Percentiles rank a stretch among this genome's conserved stretches.
Conservation (phyloP, 2,329 filamentous ascomycete species). For the Neonectria faginata region DNA sequence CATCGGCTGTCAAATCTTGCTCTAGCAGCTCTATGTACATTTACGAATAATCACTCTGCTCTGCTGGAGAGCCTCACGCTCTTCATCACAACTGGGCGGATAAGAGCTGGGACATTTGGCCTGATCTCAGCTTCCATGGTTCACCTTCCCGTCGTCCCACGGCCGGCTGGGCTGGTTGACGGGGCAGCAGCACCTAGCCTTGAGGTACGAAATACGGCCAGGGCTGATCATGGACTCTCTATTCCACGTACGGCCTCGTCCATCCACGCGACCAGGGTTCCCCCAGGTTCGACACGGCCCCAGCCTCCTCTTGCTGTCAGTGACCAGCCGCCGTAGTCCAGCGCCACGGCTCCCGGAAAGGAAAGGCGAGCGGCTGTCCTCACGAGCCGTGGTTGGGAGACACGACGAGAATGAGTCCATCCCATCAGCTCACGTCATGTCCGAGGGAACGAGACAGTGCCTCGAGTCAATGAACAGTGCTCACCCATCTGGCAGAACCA, state of each 20-base stretch:
- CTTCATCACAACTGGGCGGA: slow-evolving; percentile 4
- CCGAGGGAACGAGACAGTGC: background rate
- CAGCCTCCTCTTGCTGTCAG: slow-evolving; percentile 3
- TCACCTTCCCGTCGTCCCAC: background rate
- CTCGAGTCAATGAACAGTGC: background rate
- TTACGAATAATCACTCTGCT: slow-evolving; percentile 5
- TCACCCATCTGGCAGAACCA: background rate
- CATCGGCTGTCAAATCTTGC: slow-evolving; percentile 1
- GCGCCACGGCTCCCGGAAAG: background rate
- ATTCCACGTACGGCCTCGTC: slow-evolving; percentile 1
- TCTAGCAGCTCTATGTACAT: background rate
- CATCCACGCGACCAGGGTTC: background rate
- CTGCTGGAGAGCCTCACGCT: slow-evolving; percentile 20
- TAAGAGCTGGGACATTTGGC: background rate
- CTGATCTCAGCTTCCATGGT: background rate
- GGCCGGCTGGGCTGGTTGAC: slow-evolving; percentile 11
- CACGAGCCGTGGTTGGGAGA: background rate
- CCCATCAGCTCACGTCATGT: slow-evolving; percentile 8
- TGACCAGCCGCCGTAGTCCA: background rate
- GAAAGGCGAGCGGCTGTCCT: slow-evolving; percentile 2
- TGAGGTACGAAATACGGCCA: background rate
- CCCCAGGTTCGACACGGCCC: slow-evolving; percentile 2
- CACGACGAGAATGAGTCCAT: slow-evolving; percentile 1
- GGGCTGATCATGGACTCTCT: background rate
- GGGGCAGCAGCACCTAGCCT: background rate